Evolutionary conservation across 495 filamentous ascomycete species (phyloP), one percentile per base, ranked within the genome.

Genomic region (Penicillium parvum): DNA sequence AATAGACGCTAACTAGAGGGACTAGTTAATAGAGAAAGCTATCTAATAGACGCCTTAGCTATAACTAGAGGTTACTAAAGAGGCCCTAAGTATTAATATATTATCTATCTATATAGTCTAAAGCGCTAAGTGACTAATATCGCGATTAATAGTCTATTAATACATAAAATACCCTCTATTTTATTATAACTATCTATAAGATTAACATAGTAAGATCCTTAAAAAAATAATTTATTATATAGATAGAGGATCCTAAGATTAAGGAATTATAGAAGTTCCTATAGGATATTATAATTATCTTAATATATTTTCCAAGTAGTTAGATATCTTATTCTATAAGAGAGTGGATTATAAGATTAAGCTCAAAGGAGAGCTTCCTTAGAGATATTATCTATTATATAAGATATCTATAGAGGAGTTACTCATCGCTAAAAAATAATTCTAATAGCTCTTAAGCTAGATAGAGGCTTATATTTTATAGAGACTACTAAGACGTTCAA

Each of bases 401-500:
- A 42, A 42, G 7, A 9, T 14, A 10, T 42, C 29, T 0, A 9
- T 3, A 18, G 39, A 49, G 7, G 39, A 49, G 16, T 7, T 49
- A 3, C n/a, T 26, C 0, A 15, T 18, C 0, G 17, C 27, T 0
- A 12, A 34, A 1, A 3, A 43, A 6, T 49, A 43, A 52, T 77
- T 9, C 34, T 75, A 0, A 65, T 75, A 28, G 55, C 51, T 0
- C 10, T 19, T 2, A 76, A 74, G 37, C 38, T 33, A 1, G 50
- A 58, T 19, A 58, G 63, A 3, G 45, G 44, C 0, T 25, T 75
- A 0, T 34, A 57, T 48, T 82, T 25, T 78, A 60, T 57, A 49
- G 75, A 0, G 60, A 79, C 33, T 79, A 72, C 37, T 40, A 53
- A 5, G 50, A 48, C n/a, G n/a, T 6, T 34, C 77, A 1, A 79